Conservation (phyloP, 371 early-diverging fungal genomes). For the Apophysomyces sp. region DNA sequence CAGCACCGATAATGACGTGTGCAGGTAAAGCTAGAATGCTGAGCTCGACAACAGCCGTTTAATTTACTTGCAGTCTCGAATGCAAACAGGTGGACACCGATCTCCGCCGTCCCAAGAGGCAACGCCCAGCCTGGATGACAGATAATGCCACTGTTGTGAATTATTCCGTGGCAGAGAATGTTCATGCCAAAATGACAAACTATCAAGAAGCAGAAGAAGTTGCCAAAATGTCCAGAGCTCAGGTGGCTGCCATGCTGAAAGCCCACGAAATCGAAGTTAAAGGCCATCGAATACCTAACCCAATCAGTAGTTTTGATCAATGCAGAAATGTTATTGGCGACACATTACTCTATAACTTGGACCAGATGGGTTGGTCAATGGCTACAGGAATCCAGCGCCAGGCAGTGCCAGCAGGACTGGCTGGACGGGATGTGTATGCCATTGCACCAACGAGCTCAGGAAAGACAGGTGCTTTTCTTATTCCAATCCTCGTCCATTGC, state of each 20-base stretch:
- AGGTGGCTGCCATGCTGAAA: slow-evolving; percentile 33
- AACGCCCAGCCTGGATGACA: background rate
- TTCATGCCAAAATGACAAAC: slow-evolving; percentile 51
- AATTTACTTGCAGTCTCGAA: slow-evolving; percentile 28
- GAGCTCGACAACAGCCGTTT: background rate
- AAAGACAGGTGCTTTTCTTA: slow-evolving; percentile 55
- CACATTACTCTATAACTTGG: slow-evolving; percentile 39
- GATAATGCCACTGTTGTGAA: slow-evolving; percentile 7
- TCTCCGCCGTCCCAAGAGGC: slow-evolving; percentile 5
- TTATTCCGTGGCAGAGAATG: slow-evolving; percentile 26
- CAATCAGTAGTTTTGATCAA: slow-evolving; percentile 50
- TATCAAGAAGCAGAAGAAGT: slow-evolving; percentile 46
- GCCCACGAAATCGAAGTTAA: slow-evolving; percentile 43
- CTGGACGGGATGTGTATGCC: slow-evolving; percentile 68
- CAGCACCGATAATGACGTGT: slow-evolving; percentile 46
- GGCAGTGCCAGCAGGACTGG: slow-evolving; percentile 63
- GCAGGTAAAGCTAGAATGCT: slow-evolving; percentile 38
- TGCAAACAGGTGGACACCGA: slow-evolving; percentile 44
- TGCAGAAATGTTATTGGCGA: slow-evolving; percentile 34
- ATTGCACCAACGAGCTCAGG: slow-evolving; percentile 72
- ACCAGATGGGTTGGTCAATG: slow-evolving; percentile 34
- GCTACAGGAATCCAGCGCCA: slow-evolving; percentile 69
- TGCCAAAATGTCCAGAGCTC: slow-evolving; percentile 21
- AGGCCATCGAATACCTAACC: slow-evolving; percentile 51
- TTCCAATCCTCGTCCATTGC: slow-evolving; percentile 55